These are phyloP conservation scores for Tricholoma matsutake DNA, from an alignment of 768 basidiomycete species.

Conservation along the genomic window DNA sequence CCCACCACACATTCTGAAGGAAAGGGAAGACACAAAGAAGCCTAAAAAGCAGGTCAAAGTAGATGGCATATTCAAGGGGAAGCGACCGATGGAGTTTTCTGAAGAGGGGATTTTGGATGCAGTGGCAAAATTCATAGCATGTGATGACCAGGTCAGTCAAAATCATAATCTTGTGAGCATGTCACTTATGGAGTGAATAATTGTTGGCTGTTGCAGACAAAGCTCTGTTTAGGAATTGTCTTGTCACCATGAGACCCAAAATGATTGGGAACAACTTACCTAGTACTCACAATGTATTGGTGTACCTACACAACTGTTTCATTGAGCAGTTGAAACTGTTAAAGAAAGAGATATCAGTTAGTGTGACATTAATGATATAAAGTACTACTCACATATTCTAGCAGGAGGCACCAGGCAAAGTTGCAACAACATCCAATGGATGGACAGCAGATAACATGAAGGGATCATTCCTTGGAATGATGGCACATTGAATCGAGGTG, in stretches of 20 bases:
- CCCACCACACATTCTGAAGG: too few species aligned
- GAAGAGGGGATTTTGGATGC: not conserved
- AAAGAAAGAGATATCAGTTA: conserved; percentile 5
- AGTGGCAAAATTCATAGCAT: conserved; percentile 9
- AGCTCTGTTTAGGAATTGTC: not conserved
- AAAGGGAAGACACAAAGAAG: not conserved
- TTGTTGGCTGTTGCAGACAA: conserved; percentile 2
- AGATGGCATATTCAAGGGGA: not conserved
- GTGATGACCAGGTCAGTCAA: conserved; percentile 11
- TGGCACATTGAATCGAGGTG: conserved; percentile 22
- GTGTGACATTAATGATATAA: not conserved
- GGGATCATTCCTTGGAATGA: conserved; percentile 13
- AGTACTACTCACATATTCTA: too few species aligned
- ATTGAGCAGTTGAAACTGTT: conserved; percentile 6
- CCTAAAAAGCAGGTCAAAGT: not conserved
- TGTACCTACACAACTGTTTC: conserved; percentile 13
- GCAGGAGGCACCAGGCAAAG: too few species aligned
- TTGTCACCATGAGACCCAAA: conserved; percentile 1
- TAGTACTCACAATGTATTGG: conserved; percentile 8
- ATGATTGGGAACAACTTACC: not conserved
- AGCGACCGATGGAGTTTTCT: conserved; percentile 2
- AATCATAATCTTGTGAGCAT: not conserved
- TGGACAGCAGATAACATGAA: conserved; percentile 19
- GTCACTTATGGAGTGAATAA: not conserved
- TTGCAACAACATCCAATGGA: conserved; percentile 12